Evolutionary conservation across 495 filamentous ascomycete genomes (phyloP).

Genomic region (Podospora conica): DNA sequence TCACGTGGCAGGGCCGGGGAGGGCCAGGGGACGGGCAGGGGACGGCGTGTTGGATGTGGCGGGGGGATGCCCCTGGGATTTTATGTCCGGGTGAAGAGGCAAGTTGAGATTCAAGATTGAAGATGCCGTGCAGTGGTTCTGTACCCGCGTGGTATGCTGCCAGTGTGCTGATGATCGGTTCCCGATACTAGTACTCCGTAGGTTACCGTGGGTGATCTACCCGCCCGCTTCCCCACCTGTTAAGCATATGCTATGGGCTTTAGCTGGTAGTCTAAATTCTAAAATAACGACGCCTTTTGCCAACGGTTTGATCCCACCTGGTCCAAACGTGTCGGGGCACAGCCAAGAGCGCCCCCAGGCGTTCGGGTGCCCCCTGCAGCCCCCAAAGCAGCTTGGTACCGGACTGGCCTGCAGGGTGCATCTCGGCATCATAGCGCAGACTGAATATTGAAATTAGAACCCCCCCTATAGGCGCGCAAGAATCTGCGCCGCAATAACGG

Average conservation of each 20-base stretch:
- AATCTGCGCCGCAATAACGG: not conserved
- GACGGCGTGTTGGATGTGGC: not conserved
- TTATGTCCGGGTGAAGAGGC: too few species aligned
- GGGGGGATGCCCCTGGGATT: not conserved
- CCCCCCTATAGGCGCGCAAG: not conserved
- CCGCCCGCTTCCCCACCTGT: not conserved
- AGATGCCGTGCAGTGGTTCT: too few species aligned
- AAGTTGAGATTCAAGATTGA: too few species aligned
- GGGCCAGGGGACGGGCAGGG: not conserved
- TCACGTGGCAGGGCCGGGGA: not conserved
- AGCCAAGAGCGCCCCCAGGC: not conserved
- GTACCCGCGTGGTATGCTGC: too few species aligned
- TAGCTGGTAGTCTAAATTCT: not conserved
- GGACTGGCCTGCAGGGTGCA: not conserved
- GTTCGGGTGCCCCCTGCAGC: not conserved
- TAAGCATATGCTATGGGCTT: not conserved
- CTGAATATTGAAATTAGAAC: not conserved
- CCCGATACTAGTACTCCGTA: too few species aligned
- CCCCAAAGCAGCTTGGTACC: not conserved
- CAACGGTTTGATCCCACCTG: not conserved
- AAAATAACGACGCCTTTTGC: not conserved
- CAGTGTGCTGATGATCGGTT: not conserved
- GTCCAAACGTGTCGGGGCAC: not conserved
- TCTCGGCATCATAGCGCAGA: not conserved
- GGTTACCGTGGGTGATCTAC: not conserved